Conservation (phyloP, 345 rosid species). For the Brassica incana region DNA sequence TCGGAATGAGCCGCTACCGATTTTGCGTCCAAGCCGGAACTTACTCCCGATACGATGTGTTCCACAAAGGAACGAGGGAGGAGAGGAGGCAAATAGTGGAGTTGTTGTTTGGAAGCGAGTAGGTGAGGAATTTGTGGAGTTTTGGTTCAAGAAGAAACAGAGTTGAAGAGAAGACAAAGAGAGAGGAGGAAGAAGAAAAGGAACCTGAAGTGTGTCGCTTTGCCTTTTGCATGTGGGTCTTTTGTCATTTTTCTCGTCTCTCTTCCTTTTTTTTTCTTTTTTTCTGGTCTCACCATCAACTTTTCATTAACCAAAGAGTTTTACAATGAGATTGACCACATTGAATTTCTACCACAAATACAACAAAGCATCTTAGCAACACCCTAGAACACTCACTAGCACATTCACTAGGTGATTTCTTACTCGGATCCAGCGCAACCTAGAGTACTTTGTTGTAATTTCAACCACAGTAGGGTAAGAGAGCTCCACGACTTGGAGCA, state of each 20-base stretch:
- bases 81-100: too few relatives aligned
- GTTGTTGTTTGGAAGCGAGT: too few relatives aligned
- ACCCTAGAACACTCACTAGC: not conserved
- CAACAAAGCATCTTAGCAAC: not conserved
- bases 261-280: not conserved
- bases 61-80: too few relatives aligned
- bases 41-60: constrained; percentile 64
- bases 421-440: not conserved
- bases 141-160: too few relatives aligned
- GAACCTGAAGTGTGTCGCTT: too few relatives aligned
- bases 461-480: not conserved
- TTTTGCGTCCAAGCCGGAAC: constrained; percentile 89
- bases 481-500: not conserved
- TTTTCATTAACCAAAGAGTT: too few relatives aligned
- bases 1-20: constrained; percentile 97
- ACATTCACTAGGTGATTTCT: not conserved
- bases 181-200: too few relatives aligned
- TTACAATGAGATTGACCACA: not conserved
- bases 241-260: too few relatives aligned
- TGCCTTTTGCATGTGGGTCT: too few relatives aligned
- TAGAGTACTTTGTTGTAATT: not conserved
- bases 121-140: too few relatives aligned
- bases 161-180: too few relatives aligned
- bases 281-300: too few relatives aligned
- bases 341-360: not conserved